These are phyloP conservation scores for Fusarium sp. DNA, from an alignment of 2,329 filamentous ascomycete genomes.

Conservation along the genomic window DNA sequence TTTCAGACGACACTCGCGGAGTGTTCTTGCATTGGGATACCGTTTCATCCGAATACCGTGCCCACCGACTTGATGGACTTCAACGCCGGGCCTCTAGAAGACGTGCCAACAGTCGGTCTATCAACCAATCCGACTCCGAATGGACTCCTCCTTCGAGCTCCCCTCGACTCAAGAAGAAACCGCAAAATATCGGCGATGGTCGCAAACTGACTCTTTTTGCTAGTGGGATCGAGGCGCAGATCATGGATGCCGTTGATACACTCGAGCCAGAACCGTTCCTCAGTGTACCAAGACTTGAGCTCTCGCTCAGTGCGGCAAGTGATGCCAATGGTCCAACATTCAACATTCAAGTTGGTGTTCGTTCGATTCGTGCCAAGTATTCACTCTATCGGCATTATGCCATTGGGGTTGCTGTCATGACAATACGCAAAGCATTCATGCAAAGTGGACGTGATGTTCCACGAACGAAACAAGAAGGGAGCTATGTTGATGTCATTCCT, in stretches of 20 bases:
- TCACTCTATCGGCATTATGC: constrained; percentile 95
- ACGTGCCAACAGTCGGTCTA: constrained; percentile 78
- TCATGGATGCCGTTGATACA: constrained; percentile 87
- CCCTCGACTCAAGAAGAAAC: constrained; percentile 62
- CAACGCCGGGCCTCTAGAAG: constrained; percentile 71
- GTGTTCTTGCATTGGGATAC: constrained; percentile 87
- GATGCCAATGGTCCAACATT: constrained; percentile 90
- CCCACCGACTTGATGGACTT: constrained; percentile 76
- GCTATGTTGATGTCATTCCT: constrained; percentile 28
- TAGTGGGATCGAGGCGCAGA: constrained; percentile 86
- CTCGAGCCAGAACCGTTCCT: constrained; percentile 89
- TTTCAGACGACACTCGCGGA: constrained; percentile 84
- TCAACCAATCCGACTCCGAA: constrained; percentile 76
- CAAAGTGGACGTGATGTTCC: constrained; percentile 59
- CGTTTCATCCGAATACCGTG: constrained; percentile 89
- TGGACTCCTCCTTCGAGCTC: constrained; percentile 53
- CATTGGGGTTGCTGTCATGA: constrained; percentile 81
- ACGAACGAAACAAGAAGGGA: constrained; percentile 48
- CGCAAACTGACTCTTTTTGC: constrained; percentile 83
- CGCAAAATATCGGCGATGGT: constrained; percentile 75
- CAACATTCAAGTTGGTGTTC: constrained; percentile 84
- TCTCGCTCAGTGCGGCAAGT: constrained; percentile 85
- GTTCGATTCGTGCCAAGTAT: constrained; percentile 84
- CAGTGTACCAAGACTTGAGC: constrained; percentile 85
- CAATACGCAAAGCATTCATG: constrained; percentile 77